Evolutionary conservation across 148 eudicot genomes (phyloP).

Genomic region (Fallopia convolvulus): DNA sequence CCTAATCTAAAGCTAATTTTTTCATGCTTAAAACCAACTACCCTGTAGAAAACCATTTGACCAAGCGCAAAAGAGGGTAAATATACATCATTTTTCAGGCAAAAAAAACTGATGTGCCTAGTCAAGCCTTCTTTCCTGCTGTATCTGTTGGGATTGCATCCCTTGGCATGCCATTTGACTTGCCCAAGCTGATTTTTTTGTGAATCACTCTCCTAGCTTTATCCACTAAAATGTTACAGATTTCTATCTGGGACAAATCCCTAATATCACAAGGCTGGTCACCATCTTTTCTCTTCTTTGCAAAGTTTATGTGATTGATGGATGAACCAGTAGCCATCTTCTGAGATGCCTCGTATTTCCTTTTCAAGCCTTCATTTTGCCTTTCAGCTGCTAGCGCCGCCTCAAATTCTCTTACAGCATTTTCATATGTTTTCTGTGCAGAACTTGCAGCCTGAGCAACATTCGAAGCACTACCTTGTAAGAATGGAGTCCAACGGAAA

Average conservation of each 20-base stretch:
- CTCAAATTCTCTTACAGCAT: conserved; percentile 60
- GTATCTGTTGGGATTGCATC: conserved; percentile 17
- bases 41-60: neutral
- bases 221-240: conserved; percentile 32
- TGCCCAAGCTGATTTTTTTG: conserved; percentile 28
- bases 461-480: conserved; percentile 42
- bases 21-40: neutral
- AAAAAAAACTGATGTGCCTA: neutral
- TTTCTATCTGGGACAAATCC: conserved; percentile 22
- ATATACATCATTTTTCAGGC: neutral
- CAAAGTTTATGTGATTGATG: conserved; percentile 16
- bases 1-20: neutral
- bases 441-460: conserved; percentile 66
- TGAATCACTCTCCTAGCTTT: conserved; percentile 43
- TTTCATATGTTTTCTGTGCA: conserved; percentile 77
- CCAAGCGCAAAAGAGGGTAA: neutral
- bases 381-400: conserved; percentile 64
- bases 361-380: conserved; percentile 47
- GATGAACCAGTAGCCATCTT: conserved; percentile 20
- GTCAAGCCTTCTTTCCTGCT: conserved; percentile 10
- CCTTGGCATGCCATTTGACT: conserved; percentile 15
- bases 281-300: conserved; percentile 46
- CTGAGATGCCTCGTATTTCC: conserved; percentile 35
- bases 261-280: neutral
- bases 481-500: conserved; percentile 70